phyloP scores from a whole-genome alignment of 345 rosid genomes.

The Nephelium lappaceum region DNA sequence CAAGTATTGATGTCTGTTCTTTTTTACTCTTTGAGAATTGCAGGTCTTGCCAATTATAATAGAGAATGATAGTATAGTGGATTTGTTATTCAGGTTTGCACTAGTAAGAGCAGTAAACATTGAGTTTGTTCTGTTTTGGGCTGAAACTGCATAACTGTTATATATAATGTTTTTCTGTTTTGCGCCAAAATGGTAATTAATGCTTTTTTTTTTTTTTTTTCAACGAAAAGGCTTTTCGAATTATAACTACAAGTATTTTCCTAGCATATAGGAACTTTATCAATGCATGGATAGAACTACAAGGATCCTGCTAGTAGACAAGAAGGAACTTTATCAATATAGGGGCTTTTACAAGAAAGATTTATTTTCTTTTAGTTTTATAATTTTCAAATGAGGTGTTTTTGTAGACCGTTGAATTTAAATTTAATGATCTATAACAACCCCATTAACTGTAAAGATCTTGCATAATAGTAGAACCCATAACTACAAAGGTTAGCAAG shows the following conservation, averaged over 20 bases:
- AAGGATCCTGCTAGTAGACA: too few species aligned
- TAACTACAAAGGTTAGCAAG: neutral
- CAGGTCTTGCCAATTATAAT: neutral
- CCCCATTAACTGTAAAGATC: too few species aligned
- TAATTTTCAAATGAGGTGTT: too few species aligned
- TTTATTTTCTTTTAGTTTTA: too few species aligned
- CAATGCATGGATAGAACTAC: too few species aligned
- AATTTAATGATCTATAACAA: too few species aligned
- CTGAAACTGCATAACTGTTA: neutral
- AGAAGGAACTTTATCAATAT: too few species aligned
- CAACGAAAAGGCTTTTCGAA: neutral
- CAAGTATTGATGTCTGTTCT: neutral
- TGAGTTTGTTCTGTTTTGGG: neutral
- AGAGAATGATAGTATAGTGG: neutral
- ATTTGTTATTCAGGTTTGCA: neutral
- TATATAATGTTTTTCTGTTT: neutral
- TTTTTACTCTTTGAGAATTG: neutral
- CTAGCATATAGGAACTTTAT: too few species aligned
- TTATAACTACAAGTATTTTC: too few species aligned
- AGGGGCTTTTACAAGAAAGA: too few species aligned
- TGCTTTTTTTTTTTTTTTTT: neutral
- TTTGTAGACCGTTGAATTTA: too few species aligned
- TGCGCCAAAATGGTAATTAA: neutral
- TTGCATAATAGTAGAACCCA: too few species aligned
- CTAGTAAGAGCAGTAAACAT: neutral